Evolutionary conservation across 2,329 filamentous ascomycete genomes (phyloP), one percentile per base, ranked within the genome.

Genomic region (Allantophomopsis lycopodina): DNA sequence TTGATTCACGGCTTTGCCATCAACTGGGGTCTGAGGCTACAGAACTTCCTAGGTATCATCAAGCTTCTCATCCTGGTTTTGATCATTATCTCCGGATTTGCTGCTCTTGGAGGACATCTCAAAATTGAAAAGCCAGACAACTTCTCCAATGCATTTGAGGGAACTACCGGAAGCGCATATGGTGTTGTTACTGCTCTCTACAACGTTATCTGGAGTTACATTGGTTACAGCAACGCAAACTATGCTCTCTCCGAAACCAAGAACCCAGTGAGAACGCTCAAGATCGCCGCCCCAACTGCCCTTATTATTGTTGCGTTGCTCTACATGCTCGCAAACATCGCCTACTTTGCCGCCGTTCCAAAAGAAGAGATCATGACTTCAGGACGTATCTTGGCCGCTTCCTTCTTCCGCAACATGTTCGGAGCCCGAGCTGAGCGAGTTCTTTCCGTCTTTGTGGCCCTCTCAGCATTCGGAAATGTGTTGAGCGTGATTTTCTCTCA

Each of bases 191-290:
- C 73, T 1, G 76, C 79, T 0, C 60, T 83, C 0, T 82, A 80
- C 63, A 83, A 81, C 48, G 76, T 83, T 45, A 77, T 83, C 50
- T 83, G 77, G 70, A 76, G 70, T 44, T 83, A 76, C 50, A 70
- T 79, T 46, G 78, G 78, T 17, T 79, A 78, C 63, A 72, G 66
- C 60, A 81, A 80, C 54, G 76, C 75, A 53, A 80, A 80, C 59
- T 79, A 81, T 50, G 73, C 68, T 35, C 61, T 77, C 23, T 71
- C 68, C 51, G 79, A 83, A 60, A 79, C 75, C 36, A 74, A 68
- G 53, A 72, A 80, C 55, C 78, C 78, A 0, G 68, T 76, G 5
- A 65, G 65, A 17, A 83, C 77, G 0, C 65, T 83, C 15, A 67
- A 68, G 37, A 64, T 54, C 48, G 62, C 64, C 43, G 71, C 64